Conservation (phyloP, 1,284 basidiomycete species). For the Boletus mariae region DNA sequence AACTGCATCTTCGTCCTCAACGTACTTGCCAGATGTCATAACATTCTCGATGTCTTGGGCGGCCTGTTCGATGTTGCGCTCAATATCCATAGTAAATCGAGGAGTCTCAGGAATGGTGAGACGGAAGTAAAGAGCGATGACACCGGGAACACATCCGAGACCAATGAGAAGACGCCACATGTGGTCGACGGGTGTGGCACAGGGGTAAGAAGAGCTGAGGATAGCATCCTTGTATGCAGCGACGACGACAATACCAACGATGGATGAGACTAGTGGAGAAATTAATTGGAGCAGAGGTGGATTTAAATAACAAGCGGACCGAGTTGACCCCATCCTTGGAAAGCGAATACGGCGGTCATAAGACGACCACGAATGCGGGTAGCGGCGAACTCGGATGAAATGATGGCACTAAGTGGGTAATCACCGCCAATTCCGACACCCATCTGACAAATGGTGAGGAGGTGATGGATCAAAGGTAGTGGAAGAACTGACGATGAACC, state of each 20-base stretch:
- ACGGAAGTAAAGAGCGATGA: conserved; percentile 53
- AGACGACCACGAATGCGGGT: conserved; percentile 52
- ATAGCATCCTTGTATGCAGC: conserved; percentile 54
- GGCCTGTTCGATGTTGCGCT: conserved; percentile 57
- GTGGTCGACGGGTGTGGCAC: conserved; percentile 35
- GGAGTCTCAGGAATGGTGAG: conserved; percentile 58
- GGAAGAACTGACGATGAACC: conserved; percentile 40
- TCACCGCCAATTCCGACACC: conserved; percentile 60
- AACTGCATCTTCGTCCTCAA: conserved; percentile 40
- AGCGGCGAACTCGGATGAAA: conserved; percentile 61
- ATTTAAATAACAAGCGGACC: conserved; percentile 32
- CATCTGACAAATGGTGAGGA: conserved; percentile 32
- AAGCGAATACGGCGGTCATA: conserved; percentile 55
- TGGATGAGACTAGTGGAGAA: conserved; percentile 38
- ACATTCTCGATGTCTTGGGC: conserved; percentile 50
- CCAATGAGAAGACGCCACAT: conserved; percentile 50
- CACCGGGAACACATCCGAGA: conserved; percentile 50
- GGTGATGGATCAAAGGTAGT: neutral
- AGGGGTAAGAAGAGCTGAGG: conserved; percentile 30
- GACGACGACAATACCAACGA: conserved; percentile 57
- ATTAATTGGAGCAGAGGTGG: neutral
- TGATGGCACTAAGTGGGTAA: conserved; percentile 49
- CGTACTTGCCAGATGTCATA: conserved; percentile 39
- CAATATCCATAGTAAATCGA: conserved; percentile 71
- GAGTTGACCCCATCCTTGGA: conserved; percentile 55